A percentile compares a stretch with the other conserved stretches of the same genome.
Evolutionary conservation across 192 early-diverging fungal genomes (phyloP).

Genomic region (Geranomyces variabilis): DNA sequence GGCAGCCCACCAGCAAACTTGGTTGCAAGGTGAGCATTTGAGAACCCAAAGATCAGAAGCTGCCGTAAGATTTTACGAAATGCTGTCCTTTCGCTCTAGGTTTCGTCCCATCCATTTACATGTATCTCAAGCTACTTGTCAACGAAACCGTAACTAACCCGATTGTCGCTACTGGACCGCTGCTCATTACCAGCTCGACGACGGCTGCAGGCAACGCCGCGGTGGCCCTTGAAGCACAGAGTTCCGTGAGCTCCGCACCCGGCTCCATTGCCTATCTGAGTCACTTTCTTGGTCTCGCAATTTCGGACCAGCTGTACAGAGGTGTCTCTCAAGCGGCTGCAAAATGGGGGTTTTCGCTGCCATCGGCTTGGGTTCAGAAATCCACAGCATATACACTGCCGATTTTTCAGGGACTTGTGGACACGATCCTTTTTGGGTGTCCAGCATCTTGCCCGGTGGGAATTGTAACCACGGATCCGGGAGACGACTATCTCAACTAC

Average conservation of each 20-base stretch:
- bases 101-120: conserved; percentile 8
- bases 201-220: conserved; percentile 3
- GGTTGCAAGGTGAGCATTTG: conserved; percentile 6
- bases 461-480: background rate
- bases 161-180: background rate
- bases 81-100: background rate
- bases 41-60: too few species aligned
- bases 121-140: conserved; percentile 1
- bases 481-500: conserved; percentile 7
- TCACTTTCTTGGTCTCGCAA: background rate
- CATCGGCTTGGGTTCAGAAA: background rate
- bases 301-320: background rate
- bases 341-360: background rate
- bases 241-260: background rate
- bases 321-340: background rate
- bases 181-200: conserved; percentile 4
- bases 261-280: background rate
- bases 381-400: background rate
- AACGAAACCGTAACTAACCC: background rate
- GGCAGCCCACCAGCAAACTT: conserved; percentile 6
- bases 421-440: background rate
- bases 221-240: background rate
- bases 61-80: background rate
- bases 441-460: background rate
- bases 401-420: background rate